Conservation (phyloP, 306 rosid species). For the Rosa chinensis region DNA sequence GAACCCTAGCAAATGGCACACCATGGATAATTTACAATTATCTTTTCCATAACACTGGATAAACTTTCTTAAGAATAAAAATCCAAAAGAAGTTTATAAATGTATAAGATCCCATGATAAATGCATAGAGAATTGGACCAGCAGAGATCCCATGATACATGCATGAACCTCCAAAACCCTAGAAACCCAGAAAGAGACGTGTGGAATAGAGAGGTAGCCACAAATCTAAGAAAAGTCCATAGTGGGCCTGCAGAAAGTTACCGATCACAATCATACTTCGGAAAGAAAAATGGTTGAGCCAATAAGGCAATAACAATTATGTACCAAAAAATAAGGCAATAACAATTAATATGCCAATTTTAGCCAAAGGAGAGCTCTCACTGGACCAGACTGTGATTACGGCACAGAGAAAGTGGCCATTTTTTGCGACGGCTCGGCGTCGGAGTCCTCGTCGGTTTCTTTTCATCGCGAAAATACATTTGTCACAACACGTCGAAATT, state of each 20-base stretch:
- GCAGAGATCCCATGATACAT: background rate
- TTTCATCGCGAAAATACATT: background rate
- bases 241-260: background rate
- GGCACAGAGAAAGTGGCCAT: slow-evolving; percentile 6
- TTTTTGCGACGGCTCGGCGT: background rate
- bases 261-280: background rate
- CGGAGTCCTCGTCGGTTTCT: background rate
- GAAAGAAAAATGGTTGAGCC: background rate
- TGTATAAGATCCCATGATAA: too few species aligned
- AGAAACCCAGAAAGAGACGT: slow-evolving; percentile 10
- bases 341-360: too few species aligned
- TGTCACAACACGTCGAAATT: background rate
- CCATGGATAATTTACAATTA: too few species aligned
- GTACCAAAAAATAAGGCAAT: too few species aligned
- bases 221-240: background rate
- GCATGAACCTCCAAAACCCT: background rate
- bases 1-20: too few species aligned
- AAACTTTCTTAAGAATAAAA: too few species aligned
- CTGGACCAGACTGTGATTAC: background rate
- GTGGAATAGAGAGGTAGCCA: slow-evolving; percentile 4
- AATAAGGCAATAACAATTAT: too few species aligned
- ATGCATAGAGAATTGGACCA: background rate
- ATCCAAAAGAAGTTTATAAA: too few species aligned
- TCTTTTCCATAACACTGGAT: too few species aligned
- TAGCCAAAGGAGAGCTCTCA: too few species aligned